Conservation (phyloP, 2,329 filamentous ascomycete genomes). For the Verticillium nonalfalfae region DNA sequence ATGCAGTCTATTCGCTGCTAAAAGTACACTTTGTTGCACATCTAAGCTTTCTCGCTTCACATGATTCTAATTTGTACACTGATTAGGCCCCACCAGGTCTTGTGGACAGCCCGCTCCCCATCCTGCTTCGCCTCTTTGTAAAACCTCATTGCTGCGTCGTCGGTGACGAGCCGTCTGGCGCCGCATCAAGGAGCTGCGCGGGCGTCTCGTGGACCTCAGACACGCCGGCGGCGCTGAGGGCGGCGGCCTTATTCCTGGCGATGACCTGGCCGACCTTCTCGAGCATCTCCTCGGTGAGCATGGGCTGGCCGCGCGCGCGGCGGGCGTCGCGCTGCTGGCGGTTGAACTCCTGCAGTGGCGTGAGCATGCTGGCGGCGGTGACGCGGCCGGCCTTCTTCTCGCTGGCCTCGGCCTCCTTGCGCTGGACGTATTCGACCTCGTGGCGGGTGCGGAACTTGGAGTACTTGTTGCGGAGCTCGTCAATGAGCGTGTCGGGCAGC, state of each 20-base stretch:
- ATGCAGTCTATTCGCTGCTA: conserved; percentile 5
- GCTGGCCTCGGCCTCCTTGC: conserved; percentile 54
- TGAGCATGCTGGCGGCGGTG: conserved; percentile 35
- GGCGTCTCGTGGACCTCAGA: conserved; percentile 17
- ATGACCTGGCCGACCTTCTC: conserved; percentile 57
- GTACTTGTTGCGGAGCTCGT: conserved; percentile 82
- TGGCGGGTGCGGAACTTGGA: conserved; percentile 76
- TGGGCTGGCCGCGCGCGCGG: conserved; percentile 46
- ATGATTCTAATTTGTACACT: neutral
- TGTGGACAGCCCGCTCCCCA: neutral
- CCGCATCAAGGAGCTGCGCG: neutral
- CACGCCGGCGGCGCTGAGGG: conserved; percentile 29
- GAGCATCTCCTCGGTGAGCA: conserved; percentile 52
- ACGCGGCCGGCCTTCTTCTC: conserved; percentile 30
- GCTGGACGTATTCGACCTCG: conserved; percentile 63
- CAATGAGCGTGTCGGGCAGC: conserved; percentile 70
- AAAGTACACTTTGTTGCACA: conserved; percentile 13
- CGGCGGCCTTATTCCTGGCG: conserved; percentile 42
- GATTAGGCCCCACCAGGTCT: neutral
- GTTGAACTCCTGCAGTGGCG: conserved; percentile 55
- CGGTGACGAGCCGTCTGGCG: neutral
- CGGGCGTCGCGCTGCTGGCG: conserved; percentile 44
- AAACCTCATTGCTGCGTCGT: neutral
- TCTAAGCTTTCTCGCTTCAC: neutral
- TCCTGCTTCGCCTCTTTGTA: neutral